Percentiles rank a stretch among this genome's conserved stretches.
Evolutionary conservation across 495 filamentous ascomycete genomes (phyloP).

Genomic region (Neurospora discreta): DNA sequence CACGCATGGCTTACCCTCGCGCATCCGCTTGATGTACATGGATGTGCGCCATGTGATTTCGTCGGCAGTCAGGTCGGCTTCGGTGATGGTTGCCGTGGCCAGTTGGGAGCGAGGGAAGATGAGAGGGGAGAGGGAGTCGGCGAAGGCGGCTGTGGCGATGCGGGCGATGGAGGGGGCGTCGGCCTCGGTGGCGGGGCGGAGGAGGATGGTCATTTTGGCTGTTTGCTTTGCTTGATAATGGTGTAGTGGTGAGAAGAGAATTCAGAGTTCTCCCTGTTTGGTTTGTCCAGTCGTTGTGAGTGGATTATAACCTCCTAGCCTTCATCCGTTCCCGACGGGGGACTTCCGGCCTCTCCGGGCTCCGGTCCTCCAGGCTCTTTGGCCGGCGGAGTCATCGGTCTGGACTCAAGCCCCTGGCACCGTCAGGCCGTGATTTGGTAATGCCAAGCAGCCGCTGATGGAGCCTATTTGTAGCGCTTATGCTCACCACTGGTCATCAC

Average conservation of each 20-base stretch:
- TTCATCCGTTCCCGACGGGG: not conserved
- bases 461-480: not conserved
- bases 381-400: not conserved
- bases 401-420: too few relatives aligned
- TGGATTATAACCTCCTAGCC: not conserved
- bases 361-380: not conserved
- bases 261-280: not conserved
- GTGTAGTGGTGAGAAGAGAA: not conserved
- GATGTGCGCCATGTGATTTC: conserved; percentile 11
- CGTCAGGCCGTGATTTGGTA: too few relatives aligned
- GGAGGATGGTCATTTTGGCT: conserved; percentile 6
- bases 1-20: conserved; percentile 8
- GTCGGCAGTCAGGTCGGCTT: conserved; percentile 1
- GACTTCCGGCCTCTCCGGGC: not conserved
- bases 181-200: conserved; percentile 10
- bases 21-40: conserved; percentile 6
- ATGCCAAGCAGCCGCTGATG: not conserved
- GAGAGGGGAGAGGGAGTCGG: conserved; percentile 1
- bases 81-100: not conserved
- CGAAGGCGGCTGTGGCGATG: conserved; percentile 11
- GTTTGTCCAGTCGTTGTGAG: not conserved
- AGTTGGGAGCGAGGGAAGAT: conserved; percentile 13
- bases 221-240: not conserved
- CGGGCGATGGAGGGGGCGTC: conserved; percentile 8
- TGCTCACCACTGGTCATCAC: not conserved